Percentiles rank a stretch among this genome's conserved stretches.
phyloP scores from a whole-genome alignment of 1,284 basidiomycete genomes.

The Filobasidium uniguttulatum region DNA sequence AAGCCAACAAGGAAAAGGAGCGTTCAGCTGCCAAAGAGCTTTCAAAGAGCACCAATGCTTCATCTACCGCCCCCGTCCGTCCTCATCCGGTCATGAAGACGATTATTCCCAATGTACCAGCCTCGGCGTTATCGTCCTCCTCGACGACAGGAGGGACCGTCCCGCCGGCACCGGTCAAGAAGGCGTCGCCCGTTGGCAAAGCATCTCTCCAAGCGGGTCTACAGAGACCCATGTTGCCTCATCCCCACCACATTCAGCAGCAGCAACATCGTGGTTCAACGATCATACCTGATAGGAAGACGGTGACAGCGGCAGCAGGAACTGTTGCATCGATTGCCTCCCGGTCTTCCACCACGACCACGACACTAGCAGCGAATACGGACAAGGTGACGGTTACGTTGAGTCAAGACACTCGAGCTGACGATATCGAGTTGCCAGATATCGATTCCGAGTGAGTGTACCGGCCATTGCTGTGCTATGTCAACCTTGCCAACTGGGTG shows the following conservation, averaged over 20 bases:
- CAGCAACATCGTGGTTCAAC: background rate
- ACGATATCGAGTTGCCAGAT: slow-evolving; percentile 79
- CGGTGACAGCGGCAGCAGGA: background rate
- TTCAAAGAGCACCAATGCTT: background rate
- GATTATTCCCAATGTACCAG: background rate
- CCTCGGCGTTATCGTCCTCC: background rate
- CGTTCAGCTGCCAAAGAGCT: background rate
- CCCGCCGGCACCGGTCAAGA: too few species aligned
- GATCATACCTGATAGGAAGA: slow-evolving; percentile 1
- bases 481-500: background rate
- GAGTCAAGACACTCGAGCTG: slow-evolving; percentile 39
- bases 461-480: background rate
- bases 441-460: slow-evolving; percentile 61
- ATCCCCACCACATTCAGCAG: too few species aligned
- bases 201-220: slow-evolving; percentile 1
- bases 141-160: too few species aligned
- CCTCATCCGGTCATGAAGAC: slow-evolving; percentile 3
- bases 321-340: background rate
- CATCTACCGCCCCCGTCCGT: background rate
- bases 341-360: background rate
- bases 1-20: background rate
- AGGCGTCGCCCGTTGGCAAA: too few species aligned
- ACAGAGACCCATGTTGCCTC: background rate
- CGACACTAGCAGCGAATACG: background rate
- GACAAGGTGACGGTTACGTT: background rate